Conservation (phyloP, 257 asterid species). For the Fraxinus pennsylvanica region DNA sequence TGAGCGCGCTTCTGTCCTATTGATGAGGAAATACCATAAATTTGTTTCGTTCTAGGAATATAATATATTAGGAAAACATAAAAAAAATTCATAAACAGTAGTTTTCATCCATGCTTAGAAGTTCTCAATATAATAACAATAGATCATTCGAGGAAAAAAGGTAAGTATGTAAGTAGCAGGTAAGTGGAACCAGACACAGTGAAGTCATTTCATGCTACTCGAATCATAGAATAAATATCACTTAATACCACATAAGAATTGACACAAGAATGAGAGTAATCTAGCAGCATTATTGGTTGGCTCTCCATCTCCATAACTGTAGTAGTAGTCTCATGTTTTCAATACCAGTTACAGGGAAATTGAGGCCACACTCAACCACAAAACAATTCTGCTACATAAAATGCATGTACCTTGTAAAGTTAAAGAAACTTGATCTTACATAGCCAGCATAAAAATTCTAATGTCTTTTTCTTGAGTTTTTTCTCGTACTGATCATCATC, state of each 20-base stretch:
- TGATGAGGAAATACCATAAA: conserved; percentile 21
- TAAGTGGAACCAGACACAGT: background rate
- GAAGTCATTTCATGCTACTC: background rate
- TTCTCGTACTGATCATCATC: too few species aligned
- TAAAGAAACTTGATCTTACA: too few species aligned
- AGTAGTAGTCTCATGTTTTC: too few species aligned
- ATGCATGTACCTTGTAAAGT: too few species aligned
- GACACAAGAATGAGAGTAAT: background rate
- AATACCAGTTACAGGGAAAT: too few species aligned
- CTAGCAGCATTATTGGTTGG: background rate
- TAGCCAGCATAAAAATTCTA: too few species aligned
- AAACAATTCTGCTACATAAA: too few species aligned
- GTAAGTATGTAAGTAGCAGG: background rate
- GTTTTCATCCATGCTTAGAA: background rate
- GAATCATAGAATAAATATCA: too few species aligned
- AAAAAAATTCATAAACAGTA: background rate
- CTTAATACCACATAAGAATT: background rate
- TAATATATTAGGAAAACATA: conserved; percentile 12
- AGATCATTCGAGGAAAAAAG: background rate
- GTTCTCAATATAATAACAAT: background rate
- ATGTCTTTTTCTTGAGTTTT: too few species aligned
- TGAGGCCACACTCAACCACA: too few species aligned
- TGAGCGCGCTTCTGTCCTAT: conserved; percentile 85
- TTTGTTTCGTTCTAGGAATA: conserved; percentile 5
- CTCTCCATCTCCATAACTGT: too few species aligned